Base-by-base conservation (phyloP, 2,329 filamentous ascomycete species). In the Delphinella strobiligena region DNA sequence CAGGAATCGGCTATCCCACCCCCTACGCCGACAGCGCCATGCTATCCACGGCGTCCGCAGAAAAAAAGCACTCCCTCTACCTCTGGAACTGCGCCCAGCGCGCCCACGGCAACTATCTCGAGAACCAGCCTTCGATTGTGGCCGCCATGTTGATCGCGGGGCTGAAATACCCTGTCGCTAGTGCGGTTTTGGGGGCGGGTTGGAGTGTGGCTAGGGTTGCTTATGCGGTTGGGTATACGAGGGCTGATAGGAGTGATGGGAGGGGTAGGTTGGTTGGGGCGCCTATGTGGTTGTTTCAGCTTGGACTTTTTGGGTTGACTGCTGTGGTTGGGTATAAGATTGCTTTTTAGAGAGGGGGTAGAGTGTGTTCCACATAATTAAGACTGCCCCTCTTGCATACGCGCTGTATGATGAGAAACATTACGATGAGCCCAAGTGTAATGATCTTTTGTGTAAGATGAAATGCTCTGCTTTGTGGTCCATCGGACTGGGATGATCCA, bases 1-100 rank as follows among this genome's bases (percentile, higher is more conserved):
- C 74, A 45, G 62, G 67, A 31, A 60, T 78, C 44, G 61, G 63
- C 12, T 78, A 78, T 55, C 75, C 75, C 11, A 69, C 72, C 59
- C 58, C 62, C 53, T 77, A 75, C 59, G 75, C 75, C 19, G 70
- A 70, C 16, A 56, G 63, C 36, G 66, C 71, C 44, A 67, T 75
- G 54, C 63, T 72, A 54, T 64, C 54, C 27, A 51, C 57, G 12
- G 68, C 58, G 15, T 50, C 53, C 1, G 55, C 60, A 3, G 48
- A 56, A 2, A 51, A 56, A 15, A 66, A 60, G 60, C 49, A 55
- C 51, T 58, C 51, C 16, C 55, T 67, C 51, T 54, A 66, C 43
- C 49, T 61, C 22, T 69, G 67, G 60, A 69, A 69, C 57, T 58
- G 50, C 59, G 71, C 71, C 17, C 71, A 75, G 49, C 63, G 72